Evolutionary conservation across 2,329 filamentous ascomycete species (phyloP).

Genomic region (Colletotrichum orchidophilum): DNA sequence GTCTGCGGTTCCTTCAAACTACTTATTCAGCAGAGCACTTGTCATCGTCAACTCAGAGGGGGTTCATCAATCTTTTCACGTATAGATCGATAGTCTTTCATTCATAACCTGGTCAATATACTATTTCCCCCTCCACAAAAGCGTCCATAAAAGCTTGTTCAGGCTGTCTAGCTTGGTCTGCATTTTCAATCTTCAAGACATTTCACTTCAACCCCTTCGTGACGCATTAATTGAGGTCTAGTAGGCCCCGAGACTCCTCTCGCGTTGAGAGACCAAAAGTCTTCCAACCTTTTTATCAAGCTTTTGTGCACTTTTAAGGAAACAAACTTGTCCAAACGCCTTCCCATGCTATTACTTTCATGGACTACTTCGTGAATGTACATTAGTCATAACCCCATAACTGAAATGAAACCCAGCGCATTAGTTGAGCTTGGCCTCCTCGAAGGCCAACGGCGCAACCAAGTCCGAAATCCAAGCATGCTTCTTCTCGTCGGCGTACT

Average conservation of each 20-base stretch:
- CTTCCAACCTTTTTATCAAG: background rate
- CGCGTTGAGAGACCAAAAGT: background rate
- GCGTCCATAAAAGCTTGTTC: background rate
- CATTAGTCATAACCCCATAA: background rate
- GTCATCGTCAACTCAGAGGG: background rate
- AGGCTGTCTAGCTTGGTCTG: background rate
- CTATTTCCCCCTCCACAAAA: background rate
- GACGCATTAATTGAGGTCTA: background rate
- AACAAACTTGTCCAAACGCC: background rate
- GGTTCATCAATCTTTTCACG: background rate
- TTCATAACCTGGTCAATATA: background rate
- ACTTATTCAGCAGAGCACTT: background rate
- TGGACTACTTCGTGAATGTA: background rate
- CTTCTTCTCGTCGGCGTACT: constrained; percentile 49
- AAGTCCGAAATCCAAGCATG: constrained; percentile 43
- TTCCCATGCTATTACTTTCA: background rate
- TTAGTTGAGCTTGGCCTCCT: constrained; percentile 32
- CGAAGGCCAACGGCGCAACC: constrained; percentile 26
- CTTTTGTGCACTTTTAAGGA: background rate
- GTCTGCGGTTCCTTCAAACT: background rate
- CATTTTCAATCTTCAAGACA: too few species aligned
- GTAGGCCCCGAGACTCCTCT: background rate
- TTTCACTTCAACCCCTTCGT: background rate
- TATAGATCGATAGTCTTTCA: background rate
- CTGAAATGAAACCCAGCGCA: background rate